These are phyloP conservation scores for Arthrinium puccinioides DNA, from an alignment of 2,329 filamentous ascomycete genomes.

Conservation along the genomic window DNA sequence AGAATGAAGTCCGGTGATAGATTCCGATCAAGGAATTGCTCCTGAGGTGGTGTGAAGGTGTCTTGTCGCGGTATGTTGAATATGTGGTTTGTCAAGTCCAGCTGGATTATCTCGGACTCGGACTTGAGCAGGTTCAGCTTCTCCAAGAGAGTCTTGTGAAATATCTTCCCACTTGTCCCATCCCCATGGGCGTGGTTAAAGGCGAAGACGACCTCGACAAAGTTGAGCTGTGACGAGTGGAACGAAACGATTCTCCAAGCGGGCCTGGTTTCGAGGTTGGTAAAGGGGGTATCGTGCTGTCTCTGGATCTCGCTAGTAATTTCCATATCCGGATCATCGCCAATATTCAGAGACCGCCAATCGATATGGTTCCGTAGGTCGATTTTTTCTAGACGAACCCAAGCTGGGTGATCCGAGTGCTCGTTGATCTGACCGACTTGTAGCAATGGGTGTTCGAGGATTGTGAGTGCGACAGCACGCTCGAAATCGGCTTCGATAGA, in stretches of 20 bases:
- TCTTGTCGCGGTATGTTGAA: conserved; percentile 6
- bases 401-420: conserved; percentile 9
- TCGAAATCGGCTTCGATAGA: conserved; percentile 6
- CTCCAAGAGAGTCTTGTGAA: conserved; percentile 20
- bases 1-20: conserved; percentile 11
- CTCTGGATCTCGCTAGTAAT: neutral
- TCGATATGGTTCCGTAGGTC: conserved; percentile 11
- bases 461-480: conserved; percentile 8
- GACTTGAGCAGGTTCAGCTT: conserved; percentile 13
- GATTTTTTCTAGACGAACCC: conserved; percentile 9
- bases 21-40: conserved; percentile 13
- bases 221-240: conserved; percentile 1
- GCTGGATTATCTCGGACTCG: neutral
- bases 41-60: conserved; percentile 15
- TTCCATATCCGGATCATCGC: conserved; percentile 1
- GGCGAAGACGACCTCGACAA: conserved; percentile 18
- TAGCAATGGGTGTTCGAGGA: conserved; percentile 11
- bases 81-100: neutral
- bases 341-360: conserved; percentile 7
- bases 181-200: conserved; percentile 20
- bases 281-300: conserved; percentile 11
- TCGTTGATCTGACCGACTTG: conserved; percentile 12
- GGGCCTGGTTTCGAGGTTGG: conserved; percentile 13
- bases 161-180: conserved; percentile 22
- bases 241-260: conserved; percentile 17